Conservation (phyloP, 2,329 filamentous ascomycete species). For the Fusarium decemcellulare region DNA sequence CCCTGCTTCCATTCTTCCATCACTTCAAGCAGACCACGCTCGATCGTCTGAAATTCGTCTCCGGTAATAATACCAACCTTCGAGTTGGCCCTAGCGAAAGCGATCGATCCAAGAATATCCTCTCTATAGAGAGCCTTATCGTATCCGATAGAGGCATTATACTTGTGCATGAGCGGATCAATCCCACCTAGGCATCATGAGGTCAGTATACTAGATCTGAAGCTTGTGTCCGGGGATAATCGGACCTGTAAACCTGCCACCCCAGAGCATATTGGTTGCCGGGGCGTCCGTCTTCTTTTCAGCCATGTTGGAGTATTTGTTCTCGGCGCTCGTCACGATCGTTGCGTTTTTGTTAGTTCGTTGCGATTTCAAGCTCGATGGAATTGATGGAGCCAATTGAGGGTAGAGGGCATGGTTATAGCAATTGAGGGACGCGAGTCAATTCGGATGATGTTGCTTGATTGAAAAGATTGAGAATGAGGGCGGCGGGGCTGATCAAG, state of each 20-base stretch:
- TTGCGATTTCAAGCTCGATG: conserved; percentile 36
- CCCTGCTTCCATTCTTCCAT: conserved; percentile 68
- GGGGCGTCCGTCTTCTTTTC: conserved; percentile 48
- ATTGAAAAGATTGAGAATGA: conserved; percentile 33
- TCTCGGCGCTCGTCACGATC: conserved; percentile 27
- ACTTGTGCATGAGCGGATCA: conserved; percentile 88
- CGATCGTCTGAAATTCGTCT: conserved; percentile 81
- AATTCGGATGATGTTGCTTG: conserved; percentile 31
- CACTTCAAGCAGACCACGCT: conserved; percentile 76
- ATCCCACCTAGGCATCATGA: conserved; percentile 63
- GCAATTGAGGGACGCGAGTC: conserved; percentile 38
- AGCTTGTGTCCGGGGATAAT: conserved; percentile 41
- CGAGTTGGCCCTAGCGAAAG: conserved; percentile 85
- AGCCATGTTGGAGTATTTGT: conserved; percentile 39
- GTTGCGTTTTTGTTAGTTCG: conserved; percentile 26
- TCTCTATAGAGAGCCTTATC: conserved; percentile 85
- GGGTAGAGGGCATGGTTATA: conserved; percentile 26
- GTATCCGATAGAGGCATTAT: conserved; percentile 84
- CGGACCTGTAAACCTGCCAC: conserved; percentile 67
- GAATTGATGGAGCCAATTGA: conserved; percentile 35
- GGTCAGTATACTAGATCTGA: conserved; percentile 48
- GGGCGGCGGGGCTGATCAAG: conserved; percentile 28
- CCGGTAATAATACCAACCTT: conserved; percentile 81
- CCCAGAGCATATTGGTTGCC: conserved; percentile 57
- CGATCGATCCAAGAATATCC: conserved; percentile 85